Base-by-base conservation (phyloP, 148 eudicot species). In the Diospyros kaki region DNA sequence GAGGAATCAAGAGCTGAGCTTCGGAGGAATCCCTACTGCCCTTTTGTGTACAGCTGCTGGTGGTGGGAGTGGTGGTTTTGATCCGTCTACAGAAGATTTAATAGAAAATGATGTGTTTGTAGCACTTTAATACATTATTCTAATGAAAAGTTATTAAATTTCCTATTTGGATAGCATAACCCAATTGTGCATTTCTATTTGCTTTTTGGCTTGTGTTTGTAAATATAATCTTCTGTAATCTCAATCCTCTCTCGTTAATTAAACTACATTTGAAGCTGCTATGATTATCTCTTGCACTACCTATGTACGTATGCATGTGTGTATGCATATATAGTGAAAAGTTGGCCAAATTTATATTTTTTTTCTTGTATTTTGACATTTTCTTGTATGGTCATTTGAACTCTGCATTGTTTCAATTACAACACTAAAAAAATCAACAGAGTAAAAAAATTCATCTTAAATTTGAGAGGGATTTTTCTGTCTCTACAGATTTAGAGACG, bases 191-290 rank as follows among this genome's bases (percentile, higher is more conserved):
- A 48, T 73, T 48, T 46, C 13, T 14, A 4, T 73, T 9, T 46
- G 48, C 10, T 38, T 48, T 41, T 50, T 62, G 14, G 5, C n/a
- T n/a, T 46, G 6, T 4, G 6, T 48, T 63, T 74, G 76, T 74
- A 74, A 6, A 74, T 74, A 74, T 71, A 14, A 60, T 44, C 38
- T 41, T 51, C 13, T 14, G 6, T 4, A 4, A 13, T 74, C 42
- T 74, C 60, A n/a, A 40, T 64, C 76, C 69, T 74, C 76, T 52
- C 64, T 64, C 76, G 28, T 28, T 28, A 64, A 63, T 64, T 61
- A 55, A 74, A 64, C 69, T 52, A 0, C 64, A 43, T 63, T 74
- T 74, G 69, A 52, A 74, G 76, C 69, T 46, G 28, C 28, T 50
- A 4, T 8, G 44, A 39, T 71, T 3, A 17, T 10, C 5, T 8